Percentiles rank a stretch among this genome's conserved stretches.
Evolutionary conservation across 163 green algal genomes (phyloP).

Genomic region (Coccomyxa subellipsoidea): DNA sequence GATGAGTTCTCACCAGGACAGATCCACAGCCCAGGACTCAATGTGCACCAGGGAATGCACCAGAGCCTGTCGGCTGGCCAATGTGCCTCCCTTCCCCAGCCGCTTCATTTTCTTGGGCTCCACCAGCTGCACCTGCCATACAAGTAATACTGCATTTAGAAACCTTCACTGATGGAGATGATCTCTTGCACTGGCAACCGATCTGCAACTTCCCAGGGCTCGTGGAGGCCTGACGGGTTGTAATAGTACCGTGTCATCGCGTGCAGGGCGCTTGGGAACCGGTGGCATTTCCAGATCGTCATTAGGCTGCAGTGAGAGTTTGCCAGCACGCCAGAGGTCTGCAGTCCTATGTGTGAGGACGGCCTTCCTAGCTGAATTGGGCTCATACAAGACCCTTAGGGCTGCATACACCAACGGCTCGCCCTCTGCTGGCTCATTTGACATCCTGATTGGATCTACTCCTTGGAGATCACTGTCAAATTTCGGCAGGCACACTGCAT

Average conservation of each 20-base stretch:
- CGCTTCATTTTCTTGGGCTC: constrained; percentile 39
- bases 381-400: constrained; percentile 35
- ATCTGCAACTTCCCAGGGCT: too few species aligned
- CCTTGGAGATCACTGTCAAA: neutral
- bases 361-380: constrained; percentile 42
- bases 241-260: neutral
- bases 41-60: constrained; percentile 71
- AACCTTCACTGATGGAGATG: too few species aligned
- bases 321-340: constrained; percentile 22
- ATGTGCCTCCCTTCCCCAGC: constrained; percentile 65
- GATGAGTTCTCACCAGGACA: constrained; percentile 40
- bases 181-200: too few species aligned
- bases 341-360: constrained; percentile 26
- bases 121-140: constrained; percentile 51
- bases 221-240: too few species aligned
- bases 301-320: constrained; percentile 10
- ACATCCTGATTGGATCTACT: neutral
- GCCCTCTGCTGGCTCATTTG: neutral
- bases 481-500: neutral
- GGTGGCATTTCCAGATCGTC: constrained; percentile 31
- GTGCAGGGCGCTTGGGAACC: neutral
- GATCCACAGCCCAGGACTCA: constrained; percentile 76
- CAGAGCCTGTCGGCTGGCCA: constrained; percentile 57
- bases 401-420: constrained; percentile 4
- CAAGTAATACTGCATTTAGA: too few species aligned